Evolutionary conservation across 1,284 basidiomycete species (phyloP), one percentile per base, ranked within the genome.

Genomic region (Ganoderma leucocontextum): DNA sequence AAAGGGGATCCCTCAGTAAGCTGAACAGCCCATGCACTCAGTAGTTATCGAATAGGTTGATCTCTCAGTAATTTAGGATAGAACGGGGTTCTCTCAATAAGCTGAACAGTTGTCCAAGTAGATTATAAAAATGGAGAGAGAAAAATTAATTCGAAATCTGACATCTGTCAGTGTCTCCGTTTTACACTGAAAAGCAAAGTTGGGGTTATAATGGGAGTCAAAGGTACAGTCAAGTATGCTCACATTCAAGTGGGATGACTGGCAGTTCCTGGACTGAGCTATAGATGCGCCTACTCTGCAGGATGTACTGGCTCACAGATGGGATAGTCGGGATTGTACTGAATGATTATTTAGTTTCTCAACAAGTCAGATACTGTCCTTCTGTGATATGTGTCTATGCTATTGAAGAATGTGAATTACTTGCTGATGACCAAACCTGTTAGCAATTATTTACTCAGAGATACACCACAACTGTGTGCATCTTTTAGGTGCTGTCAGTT

Each of bases 371-470:
- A 49, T 55, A 62, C 62, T 67, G 72, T 73, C 72, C 64, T 65
- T 75, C 59, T 69, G 69, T 65, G 69, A 66, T 61, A 65, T 60
- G 67, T 70, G 72, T 47, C 66, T 64, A 75, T 69, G 44, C 68
- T 71, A 71, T 62, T 64, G 75, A 78, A 78, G 79, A 75, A 75
- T 79, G 79, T 79, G 80, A 79, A 80, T 81, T 80, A 76, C 74
- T 81, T 81, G 79, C 80, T 77, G 75, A 80, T 82, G 78, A 80
- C 78, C 76, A 82, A 77, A 75, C 76, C 78, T 78, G 77, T 75
- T 75, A 58, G 78, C 79, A 78, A 75, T 70, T 77, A 78, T 77
- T 72, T 74, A 80, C 71, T 81, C n/a, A n/a, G n/a, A n/a, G n/a
- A n/a, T n/a, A 78, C 71, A 66, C 68, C 69, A 69, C 39, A 69